Percentiles rank a stretch among this genome's conserved stretches.
Conservation (phyloP, 192 early-diverging fungal genomes). For the Coemansia sp. region DNA sequence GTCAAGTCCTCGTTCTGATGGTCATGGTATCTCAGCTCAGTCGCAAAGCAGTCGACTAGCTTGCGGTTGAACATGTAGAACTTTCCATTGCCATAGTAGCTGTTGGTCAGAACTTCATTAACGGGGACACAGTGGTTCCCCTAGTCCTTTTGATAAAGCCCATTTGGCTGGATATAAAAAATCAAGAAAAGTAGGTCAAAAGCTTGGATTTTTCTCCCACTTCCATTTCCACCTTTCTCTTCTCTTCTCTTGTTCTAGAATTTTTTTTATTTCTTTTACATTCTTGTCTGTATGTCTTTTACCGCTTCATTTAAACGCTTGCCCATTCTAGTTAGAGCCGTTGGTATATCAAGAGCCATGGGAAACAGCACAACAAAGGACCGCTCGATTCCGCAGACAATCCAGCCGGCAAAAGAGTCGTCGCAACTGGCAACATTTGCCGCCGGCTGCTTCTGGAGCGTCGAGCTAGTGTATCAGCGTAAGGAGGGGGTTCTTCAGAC, state of each 20-base stretch:
- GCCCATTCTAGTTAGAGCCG: slow-evolving; percentile 11
- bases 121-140: no score
- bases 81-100: slow-evolving; percentile 39
- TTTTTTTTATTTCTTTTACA: neutral
- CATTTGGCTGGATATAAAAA: no score
- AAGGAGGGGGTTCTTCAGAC: slow-evolving; percentile 52
- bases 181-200: no score
- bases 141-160: no score
- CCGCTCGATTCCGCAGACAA: slow-evolving; percentile 21
- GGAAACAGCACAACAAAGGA: slow-evolving; percentile 19
- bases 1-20: slow-evolving; percentile 29
- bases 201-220: no score
- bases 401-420: slow-evolving; percentile 22
- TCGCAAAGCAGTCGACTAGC: slow-evolving; percentile 28
- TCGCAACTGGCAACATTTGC: slow-evolving; percentile 76
- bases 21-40: slow-evolving; percentile 11
- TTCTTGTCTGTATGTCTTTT: slow-evolving; percentile 11
- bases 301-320: slow-evolving; percentile 19
- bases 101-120: slow-evolving; percentile 7
- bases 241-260: no score
- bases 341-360: slow-evolving; percentile 23
- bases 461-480: slow-evolving; percentile 53
- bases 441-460: slow-evolving; percentile 93
- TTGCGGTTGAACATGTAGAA: slow-evolving; percentile 48
- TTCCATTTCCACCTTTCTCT: no score